Conservation (phyloP, 805 yeast genomes). For the Schizosaccharomyces cryophilus region DNA sequence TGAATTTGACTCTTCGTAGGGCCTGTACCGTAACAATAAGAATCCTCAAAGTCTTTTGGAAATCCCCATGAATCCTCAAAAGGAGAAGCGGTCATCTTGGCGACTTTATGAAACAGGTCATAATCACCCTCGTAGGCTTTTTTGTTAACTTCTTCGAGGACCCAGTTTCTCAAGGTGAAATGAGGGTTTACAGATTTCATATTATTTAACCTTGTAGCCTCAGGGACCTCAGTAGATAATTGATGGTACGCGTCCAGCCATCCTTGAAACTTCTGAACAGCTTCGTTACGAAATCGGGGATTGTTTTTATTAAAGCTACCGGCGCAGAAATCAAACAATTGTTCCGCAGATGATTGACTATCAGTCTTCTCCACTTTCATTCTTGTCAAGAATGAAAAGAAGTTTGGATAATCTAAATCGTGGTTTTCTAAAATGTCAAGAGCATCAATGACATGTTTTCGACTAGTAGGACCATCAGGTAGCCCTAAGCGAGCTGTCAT, state of each 20-base stretch:
- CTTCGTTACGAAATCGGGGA: no score
- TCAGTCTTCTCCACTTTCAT: no score
- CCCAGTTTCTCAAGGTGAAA: conserved; percentile 68
- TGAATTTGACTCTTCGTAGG: conserved; percentile 36
- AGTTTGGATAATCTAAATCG: conserved; percentile 36
- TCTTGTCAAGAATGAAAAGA: neutral
- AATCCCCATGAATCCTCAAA: conserved; percentile 31
- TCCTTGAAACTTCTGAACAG: no score
- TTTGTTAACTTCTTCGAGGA: conserved; percentile 57
- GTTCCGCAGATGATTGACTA: neutral
- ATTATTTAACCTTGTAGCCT: neutral
- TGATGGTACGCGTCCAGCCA: no score
- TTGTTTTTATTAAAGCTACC: no score
- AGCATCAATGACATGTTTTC: conserved; percentile 1
- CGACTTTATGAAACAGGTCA: conserved; percentile 31
- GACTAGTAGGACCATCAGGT: conserved; percentile 19
- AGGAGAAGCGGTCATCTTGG: conserved; percentile 53
- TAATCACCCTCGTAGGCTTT: conserved; percentile 28
- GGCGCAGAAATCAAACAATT: neutral
- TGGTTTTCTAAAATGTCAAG: conserved; percentile 22
- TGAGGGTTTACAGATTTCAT: conserved; percentile 8
- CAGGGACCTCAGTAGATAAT: no score
- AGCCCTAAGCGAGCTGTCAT: conserved; percentile 27
- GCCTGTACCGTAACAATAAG: conserved; percentile 24
- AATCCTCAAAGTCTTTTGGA: conserved; percentile 11